Base-by-base conservation (phyloP, 176 grass and related monocot species). In the Zea mays region DNA sequence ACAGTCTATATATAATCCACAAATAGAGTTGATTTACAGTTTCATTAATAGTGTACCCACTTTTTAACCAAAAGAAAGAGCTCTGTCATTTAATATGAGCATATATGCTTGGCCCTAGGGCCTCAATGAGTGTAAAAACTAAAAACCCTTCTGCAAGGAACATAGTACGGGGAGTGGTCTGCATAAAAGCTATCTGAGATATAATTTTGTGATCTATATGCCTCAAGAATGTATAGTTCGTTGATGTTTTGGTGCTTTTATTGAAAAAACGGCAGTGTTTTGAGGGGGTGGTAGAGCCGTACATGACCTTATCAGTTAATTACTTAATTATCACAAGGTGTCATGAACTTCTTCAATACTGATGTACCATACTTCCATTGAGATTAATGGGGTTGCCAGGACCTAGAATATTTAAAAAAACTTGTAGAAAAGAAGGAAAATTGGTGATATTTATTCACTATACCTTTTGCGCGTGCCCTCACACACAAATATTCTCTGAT, bases 401-500 rank as follows among this genome's bases (percentile, higher is more conserved):
- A 62, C 41, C 0, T 4, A 62, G 49, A 62, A 62, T 34, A 16
- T 49, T 47, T 69, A 5, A 62, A 39, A 2, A 2, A 27, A 50
- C 2, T 9, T 71, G 44, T 21, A 76, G 52, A 12, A 45, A 51
- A 8, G 51, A 71, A 76, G 14, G 15, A 71, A 48, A 62, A 39
- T 62, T 35, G 59, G 20, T 50, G 35, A 13, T 59, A 27, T 62
- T 5, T 33, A 41, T 63, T 2, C n/a, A 40, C 40, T 58, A 48
- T 15, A 58, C 27, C 27, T 27, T 27, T 27, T 27, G 27, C 15
- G 27, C 27, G 27, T 27, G 27, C 0, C 55, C 72, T 33, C 42
- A 43, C 6, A 56, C 54, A 57, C 17, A 65, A 65, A 73, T 66
- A 47, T 78, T 79, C 60, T n/a, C 15, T 65, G 75, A 15, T 46